Conservation (phyloP, 371 early-diverging fungal genomes). For the Mucor velutinosus region DNA sequence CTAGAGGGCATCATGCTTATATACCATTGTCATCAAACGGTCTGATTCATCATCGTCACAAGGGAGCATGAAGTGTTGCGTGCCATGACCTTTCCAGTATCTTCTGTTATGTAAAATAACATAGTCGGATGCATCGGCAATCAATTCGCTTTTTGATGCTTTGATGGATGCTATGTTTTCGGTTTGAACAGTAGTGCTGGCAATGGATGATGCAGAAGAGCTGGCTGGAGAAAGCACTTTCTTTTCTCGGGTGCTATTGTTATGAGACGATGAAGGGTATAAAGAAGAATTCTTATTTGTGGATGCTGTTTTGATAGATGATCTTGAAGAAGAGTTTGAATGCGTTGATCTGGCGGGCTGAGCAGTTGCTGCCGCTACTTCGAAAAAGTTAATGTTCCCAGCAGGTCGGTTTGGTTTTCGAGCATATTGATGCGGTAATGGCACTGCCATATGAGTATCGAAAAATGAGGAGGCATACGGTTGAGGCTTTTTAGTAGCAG, state of each 20-base stretch:
- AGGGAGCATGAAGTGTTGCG: conserved; percentile 25
- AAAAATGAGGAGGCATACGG: conserved; percentile 17
- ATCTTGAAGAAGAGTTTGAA: conserved; percentile 8
- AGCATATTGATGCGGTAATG: background rate
- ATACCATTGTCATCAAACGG: conserved; percentile 44
- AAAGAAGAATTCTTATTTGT: conserved; percentile 16
- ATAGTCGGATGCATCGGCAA: background rate
- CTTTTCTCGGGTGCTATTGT: conserved; percentile 1
- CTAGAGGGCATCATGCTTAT: background rate
- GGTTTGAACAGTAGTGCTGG: background rate
- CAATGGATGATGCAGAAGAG: conserved; percentile 4
- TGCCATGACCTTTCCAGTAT: conserved; percentile 15
- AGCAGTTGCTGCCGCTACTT: conserved; percentile 16
- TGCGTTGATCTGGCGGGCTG: conserved; percentile 6
- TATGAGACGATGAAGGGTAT: conserved; percentile 1
- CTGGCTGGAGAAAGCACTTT: background rate
- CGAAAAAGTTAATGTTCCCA: conserved; percentile 24
- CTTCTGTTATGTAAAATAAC: conserved; percentile 5
- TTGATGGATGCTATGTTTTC: background rate
- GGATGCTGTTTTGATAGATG: conserved; percentile 10
- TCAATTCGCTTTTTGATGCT: background rate
- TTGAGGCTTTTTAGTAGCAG: conserved; percentile 12
- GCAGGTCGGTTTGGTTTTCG: conserved; percentile 12
- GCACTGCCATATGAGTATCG: conserved; percentile 9
- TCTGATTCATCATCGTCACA: conserved; percentile 48